A percentile compares a stretch with the other conserved stretches of the same genome.
Evolutionary conservation across 331 rosid genomes (phyloP).

Genomic region (Malus hybrid): DNA sequence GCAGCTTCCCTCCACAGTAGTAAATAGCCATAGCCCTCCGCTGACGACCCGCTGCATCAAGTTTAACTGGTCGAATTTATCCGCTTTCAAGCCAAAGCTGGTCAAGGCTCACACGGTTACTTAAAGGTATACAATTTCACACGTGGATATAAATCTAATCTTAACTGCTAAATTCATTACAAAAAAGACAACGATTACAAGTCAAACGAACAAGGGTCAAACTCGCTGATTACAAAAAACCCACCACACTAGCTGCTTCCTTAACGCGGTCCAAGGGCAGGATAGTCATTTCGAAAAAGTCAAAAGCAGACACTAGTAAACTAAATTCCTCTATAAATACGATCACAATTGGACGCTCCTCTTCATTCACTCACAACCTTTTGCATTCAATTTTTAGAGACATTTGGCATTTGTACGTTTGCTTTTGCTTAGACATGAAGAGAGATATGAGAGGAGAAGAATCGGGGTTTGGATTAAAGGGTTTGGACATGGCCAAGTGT

Average conservation of each 20-base stretch:
- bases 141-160: too few species aligned
- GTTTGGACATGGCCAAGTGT: conserved; percentile 38
- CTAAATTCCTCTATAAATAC: conserved; percentile 25
- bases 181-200: neutral
- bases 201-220: conserved; percentile 29
- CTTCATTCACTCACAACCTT: neutral
- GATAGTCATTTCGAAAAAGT: neutral
- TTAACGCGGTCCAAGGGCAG: neutral
- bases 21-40: conserved; percentile 4
- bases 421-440: conserved; percentile 21
- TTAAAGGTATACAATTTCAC: too few species aligned
- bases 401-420: neutral
- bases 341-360: neutral
- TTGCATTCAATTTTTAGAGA: neutral
- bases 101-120: neutral
- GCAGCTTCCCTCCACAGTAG: neutral
- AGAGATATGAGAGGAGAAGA: conserved; percentile 26
- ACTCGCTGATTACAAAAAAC: neutral
- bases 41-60: conserved; percentile 2
- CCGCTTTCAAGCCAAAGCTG: neutral
- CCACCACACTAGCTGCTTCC: neutral
- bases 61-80: neutral
- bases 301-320: neutral
- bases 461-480: neutral
- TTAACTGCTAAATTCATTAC: neutral